A percentile compares a stretch with the other conserved stretches of the same genome.
These are phyloP conservation scores for Leccinum arenicola DNA, from an alignment of 768 basidiomycete species.

Conservation along the genomic window DNA sequence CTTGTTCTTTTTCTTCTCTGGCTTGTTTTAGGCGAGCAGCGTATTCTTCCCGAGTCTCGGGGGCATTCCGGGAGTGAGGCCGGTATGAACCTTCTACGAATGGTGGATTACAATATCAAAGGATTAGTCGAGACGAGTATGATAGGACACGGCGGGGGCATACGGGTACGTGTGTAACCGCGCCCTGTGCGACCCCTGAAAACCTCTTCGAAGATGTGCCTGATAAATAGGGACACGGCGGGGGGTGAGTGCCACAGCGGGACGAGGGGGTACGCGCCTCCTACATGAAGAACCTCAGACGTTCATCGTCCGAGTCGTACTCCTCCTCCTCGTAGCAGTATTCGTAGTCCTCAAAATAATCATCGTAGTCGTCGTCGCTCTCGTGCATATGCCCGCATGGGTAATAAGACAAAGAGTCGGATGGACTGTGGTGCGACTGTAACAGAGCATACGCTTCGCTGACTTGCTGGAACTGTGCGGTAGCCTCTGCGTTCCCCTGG, in stretches of 20 bases:
- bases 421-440: conserved; percentile 46
- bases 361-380: conserved; percentile 39
- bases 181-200: conserved; percentile 36
- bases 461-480: conserved; percentile 65
- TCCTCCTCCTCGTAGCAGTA: conserved; percentile 31
- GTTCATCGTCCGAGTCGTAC: conserved; percentile 33
- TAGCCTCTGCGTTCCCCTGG: conserved; percentile 59
- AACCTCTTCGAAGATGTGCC: conserved; percentile 49
- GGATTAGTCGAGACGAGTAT: conserved; percentile 9
- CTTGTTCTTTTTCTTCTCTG: conserved; percentile 54
- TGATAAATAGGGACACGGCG: conserved; percentile 16
- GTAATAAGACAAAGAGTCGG: conserved; percentile 21
- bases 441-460: conserved; percentile 67
- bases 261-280: conserved; percentile 7
- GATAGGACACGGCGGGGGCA: conserved; percentile 11
- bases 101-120: conserved; percentile 2
- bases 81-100: conserved; percentile 21
- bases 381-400: conserved; percentile 26
- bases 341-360: conserved; percentile 29
- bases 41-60: conserved; percentile 54
- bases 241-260: conserved; percentile 2
- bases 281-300: conserved; percentile 47
- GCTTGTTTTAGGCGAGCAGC: conserved; percentile 46
- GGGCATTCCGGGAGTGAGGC: conserved; percentile 12
- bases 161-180: conserved; percentile 29